These are phyloP conservation scores for Claviceps fusiformis DNA, from an alignment of 2,329 filamentous ascomycete genomes.

Conservation along the genomic window DNA sequence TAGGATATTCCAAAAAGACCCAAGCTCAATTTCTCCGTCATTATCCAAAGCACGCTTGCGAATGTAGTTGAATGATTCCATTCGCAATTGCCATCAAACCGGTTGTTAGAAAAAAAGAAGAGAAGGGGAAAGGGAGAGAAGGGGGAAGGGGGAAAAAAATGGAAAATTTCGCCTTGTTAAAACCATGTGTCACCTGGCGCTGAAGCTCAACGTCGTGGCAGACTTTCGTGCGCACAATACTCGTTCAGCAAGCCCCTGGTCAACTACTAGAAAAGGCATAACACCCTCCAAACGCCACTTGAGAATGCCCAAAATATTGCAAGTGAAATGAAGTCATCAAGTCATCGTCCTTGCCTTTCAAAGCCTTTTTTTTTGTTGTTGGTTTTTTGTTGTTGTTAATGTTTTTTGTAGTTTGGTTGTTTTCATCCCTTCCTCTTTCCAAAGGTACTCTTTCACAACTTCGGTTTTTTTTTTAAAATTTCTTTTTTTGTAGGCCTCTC, in stretches of 20 bases:
- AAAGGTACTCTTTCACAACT: background rate
- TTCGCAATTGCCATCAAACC: too few species aligned
- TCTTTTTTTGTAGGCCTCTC: background rate
- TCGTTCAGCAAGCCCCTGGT: too few species aligned
- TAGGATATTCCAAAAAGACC: too few species aligned
- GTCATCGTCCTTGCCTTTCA: background rate
- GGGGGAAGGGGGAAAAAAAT: constrained; percentile 3
- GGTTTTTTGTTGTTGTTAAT: too few species aligned
- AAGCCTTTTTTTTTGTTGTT: background rate
- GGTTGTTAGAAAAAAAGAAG: background rate
- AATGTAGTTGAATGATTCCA: too few species aligned
- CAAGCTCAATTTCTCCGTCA: too few species aligned
- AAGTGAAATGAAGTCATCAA: background rate
- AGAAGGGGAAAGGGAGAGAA: background rate
- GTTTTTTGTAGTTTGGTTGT: too few species aligned
- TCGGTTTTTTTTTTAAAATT: background rate
- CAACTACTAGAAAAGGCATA: background rate
- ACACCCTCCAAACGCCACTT: background rate
- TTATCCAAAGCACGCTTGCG: too few species aligned
- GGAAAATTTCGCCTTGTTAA: background rate
- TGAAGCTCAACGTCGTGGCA: too few species aligned
- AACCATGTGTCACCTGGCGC: background rate
- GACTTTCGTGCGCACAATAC: too few species aligned
- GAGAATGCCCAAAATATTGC: background rate
- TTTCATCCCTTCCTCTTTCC: too few species aligned